phyloP scores from a whole-genome alignment of 176 grass and related monocot genomes.

The Musa itinerans region DNA sequence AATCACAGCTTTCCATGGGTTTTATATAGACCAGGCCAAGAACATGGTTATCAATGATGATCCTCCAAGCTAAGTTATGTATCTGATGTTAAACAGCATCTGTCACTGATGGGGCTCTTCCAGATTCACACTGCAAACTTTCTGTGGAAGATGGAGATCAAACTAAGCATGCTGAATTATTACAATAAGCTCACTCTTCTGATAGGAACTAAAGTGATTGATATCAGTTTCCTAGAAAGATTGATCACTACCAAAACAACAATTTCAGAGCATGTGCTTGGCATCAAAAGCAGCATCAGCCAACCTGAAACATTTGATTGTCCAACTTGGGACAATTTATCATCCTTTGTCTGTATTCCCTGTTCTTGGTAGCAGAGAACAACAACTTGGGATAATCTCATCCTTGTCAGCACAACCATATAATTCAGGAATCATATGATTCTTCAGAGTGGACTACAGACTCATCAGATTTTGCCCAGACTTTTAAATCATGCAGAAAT shows the following conservation, averaged over 20 bases:
- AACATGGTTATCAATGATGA: not conserved
- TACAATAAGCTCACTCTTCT: not conserved
- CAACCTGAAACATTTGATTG: not conserved
- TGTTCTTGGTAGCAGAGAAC: not conserved
- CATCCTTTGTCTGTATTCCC: not conserved
- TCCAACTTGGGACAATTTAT: not conserved
- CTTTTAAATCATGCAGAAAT: not conserved
- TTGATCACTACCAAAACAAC: not conserved
- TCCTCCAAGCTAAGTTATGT: not conserved
- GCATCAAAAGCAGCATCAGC: not conserved
- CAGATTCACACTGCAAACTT: not conserved
- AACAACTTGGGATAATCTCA: not conserved
- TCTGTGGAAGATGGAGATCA: not conserved
- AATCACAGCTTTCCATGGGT: not conserved
- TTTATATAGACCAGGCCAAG: not conserved
- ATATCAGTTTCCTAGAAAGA: not conserved
- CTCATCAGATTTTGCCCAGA: not conserved
- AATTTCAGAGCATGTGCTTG: not conserved
- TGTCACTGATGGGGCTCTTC: not conserved
- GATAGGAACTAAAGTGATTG: not conserved
- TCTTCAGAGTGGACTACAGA: not conserved
- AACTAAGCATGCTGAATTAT: not conserved
- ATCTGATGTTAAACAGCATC: not conserved
- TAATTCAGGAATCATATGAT: not conserved
- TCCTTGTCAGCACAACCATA: not conserved